Conservation (phyloP, 2,329 filamentous ascomycete species). For the Colletotrichum sojae region DNA sequence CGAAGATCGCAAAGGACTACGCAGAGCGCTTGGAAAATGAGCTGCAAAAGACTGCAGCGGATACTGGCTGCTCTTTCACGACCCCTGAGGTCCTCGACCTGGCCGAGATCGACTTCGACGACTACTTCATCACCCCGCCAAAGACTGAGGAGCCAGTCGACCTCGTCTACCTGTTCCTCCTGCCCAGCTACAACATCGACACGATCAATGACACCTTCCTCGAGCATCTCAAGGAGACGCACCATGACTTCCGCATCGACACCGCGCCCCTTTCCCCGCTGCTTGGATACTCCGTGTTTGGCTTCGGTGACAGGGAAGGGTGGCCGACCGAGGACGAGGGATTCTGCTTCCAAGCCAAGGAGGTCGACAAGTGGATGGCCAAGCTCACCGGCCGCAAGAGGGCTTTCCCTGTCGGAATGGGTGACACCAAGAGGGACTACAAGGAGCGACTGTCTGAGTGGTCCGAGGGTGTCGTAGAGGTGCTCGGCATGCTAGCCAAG, state of each 20-base stretch:
- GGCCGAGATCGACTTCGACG: conserved; percentile 90
- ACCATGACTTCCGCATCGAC: conserved; percentile 97
- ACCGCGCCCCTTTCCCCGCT: conserved; percentile 84
- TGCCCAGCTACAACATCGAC: conserved; percentile 96
- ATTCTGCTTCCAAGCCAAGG: conserved; percentile 92
- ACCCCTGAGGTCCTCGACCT: conserved; percentile 81
- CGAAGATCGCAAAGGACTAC: conserved; percentile 78
- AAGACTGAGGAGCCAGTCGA: conserved; percentile 69
- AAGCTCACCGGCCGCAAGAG: conserved; percentile 89
- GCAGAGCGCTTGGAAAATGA: conserved; percentile 66
- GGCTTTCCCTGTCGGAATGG: conserved; percentile 90
- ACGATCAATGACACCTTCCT: conserved; percentile 91
- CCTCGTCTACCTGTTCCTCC: conserved; percentile 85
- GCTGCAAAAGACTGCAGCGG: conserved; percentile 63
- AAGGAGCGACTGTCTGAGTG: conserved; percentile 80
- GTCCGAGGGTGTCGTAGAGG: conserved; percentile 80
- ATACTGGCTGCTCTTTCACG: conserved; percentile 57
- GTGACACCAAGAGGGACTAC: conserved; percentile 85
- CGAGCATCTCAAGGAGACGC: conserved; percentile 89
- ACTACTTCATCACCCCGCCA: conserved; percentile 87
- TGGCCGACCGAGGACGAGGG: conserved; percentile 94
- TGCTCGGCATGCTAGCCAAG: conserved; percentile 74
- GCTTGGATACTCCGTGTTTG: conserved; percentile 93
- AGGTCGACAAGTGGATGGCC: conserved; percentile 97
- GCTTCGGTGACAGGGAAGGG: conserved; percentile 89